These are phyloP conservation scores for Cordyceps militaris DNA, from an alignment of 2,329 filamentous ascomycete species.

Conservation along the genomic window DNA sequence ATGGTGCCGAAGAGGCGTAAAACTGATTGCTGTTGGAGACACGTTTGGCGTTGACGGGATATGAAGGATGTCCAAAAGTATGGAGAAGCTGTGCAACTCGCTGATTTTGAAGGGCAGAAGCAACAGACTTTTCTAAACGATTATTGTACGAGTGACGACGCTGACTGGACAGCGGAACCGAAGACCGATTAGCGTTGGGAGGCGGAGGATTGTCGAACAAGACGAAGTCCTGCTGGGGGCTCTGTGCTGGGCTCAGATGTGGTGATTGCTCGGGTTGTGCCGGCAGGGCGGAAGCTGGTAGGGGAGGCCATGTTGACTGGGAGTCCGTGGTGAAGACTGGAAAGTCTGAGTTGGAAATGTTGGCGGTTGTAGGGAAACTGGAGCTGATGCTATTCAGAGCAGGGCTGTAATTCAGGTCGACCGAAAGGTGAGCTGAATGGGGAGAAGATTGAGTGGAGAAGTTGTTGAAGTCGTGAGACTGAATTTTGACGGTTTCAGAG, in stretches of 20 bases:
- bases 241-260: conserved; percentile 40
- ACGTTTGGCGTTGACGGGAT: conserved; percentile 49
- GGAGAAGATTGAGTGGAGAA: conserved; percentile 40
- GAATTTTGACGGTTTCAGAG: conserved; percentile 45
- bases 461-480: conserved; percentile 36
- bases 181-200: conserved; percentile 30
- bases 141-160: conserved; percentile 43
- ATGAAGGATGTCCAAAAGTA: conserved; percentile 48
- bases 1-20: conserved; percentile 61
- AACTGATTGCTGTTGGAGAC: conserved; percentile 55
- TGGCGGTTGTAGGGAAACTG: conserved; percentile 50
- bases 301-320: conserved; percentile 73
- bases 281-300: conserved; percentile 57
- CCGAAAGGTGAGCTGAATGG: conserved; percentile 47
- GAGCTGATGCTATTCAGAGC: conserved; percentile 51
- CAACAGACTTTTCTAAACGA: conserved; percentile 31
- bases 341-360: conserved; percentile 59
- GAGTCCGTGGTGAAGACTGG: conserved; percentile 79
- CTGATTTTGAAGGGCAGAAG: conserved; percentile 45
- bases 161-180: conserved; percentile 33
- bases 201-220: conserved; percentile 56
- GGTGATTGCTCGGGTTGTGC: conserved; percentile 52
- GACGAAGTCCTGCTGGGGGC: conserved; percentile 66
- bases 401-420: conserved; percentile 62
- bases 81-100: conserved; percentile 53